phyloP scores from a whole-genome alignment of 2,329 filamentous ascomycete species.

The Cordyceps fumosorosea region DNA sequence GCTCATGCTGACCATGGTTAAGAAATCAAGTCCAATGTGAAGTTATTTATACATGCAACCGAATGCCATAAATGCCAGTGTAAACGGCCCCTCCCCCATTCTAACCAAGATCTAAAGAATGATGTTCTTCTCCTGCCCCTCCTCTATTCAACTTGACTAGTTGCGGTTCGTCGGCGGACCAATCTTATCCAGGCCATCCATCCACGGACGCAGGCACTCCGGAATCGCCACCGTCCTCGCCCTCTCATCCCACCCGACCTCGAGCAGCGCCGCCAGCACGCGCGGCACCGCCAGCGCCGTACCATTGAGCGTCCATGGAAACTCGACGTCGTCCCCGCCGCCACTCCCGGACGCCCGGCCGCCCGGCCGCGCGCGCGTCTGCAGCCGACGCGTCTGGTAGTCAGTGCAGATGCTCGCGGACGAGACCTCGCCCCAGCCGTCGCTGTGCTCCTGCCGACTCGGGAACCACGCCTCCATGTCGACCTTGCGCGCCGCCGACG shows the following conservation, averaged over 20 bases:
- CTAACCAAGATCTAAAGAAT: not conserved
- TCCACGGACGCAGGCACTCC: slow-evolving; percentile 72
- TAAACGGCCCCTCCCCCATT: not conserved
- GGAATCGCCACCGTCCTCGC: slow-evolving; percentile 65
- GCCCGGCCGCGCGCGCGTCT: slow-evolving; percentile 59
- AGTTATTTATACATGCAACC: slow-evolving; percentile 6
- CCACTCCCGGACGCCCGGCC: slow-evolving; percentile 34
- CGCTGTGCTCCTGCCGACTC: slow-evolving; percentile 50
- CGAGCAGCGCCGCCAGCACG: slow-evolving; percentile 80
- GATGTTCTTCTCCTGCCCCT: not conserved
- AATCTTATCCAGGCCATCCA: slow-evolving; percentile 69
- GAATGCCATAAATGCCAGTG: not conserved
- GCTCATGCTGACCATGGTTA: not conserved
- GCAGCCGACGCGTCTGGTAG: slow-evolving; percentile 80
- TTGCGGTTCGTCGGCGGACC: slow-evolving; percentile 22
- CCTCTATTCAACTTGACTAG: not conserved
- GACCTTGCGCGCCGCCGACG: slow-evolving; percentile 76
- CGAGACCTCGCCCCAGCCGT: slow-evolving; percentile 89
- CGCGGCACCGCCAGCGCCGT: slow-evolving; percentile 88
- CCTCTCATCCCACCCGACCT: slow-evolving; percentile 80
- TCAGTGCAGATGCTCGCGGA: slow-evolving; percentile 88
- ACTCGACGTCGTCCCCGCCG: slow-evolving; percentile 46
- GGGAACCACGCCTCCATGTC: slow-evolving; percentile 97
- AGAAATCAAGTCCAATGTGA: not conserved
- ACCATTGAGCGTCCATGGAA: slow-evolving; percentile 88